A percentile compares a stretch with the other conserved stretches of the same genome.
Conservation (phyloP, 2,329 filamentous ascomycete genomes). For the Allantophomopsis cytisporea region DNA sequence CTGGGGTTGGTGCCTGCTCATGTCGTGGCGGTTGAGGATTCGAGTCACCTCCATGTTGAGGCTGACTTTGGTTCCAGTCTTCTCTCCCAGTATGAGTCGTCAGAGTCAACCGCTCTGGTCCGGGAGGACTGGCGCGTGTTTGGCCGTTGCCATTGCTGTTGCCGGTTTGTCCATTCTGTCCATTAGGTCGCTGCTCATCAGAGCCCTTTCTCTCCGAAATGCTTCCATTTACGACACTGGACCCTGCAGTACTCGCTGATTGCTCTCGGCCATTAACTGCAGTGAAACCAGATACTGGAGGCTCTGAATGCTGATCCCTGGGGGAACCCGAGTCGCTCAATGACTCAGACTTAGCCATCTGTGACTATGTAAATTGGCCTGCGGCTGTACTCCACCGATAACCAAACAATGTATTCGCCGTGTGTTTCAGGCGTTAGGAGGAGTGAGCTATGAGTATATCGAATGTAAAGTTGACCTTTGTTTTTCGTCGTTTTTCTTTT, state of each 20-base stretch:
- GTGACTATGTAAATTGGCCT: constrained; percentile 1
- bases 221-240: constrained; percentile 8
- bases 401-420: constrained; percentile 4
- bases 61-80: constrained; percentile 14
- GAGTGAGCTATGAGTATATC: background rate
- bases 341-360: constrained; percentile 2
- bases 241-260: constrained; percentile 1
- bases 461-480: background rate
- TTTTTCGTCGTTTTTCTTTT: background rate
- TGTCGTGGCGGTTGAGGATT: constrained; percentile 6
- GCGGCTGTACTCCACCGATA: background rate
- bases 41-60: constrained; percentile 4
- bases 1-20: constrained; percentile 7
- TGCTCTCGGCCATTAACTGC: constrained; percentile 19
- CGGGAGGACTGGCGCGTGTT: constrained; percentile 14
- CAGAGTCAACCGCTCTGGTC: constrained; percentile 19
- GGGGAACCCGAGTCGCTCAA: constrained; percentile 1
- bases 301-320: constrained; percentile 7
- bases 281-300: constrained; percentile 19
- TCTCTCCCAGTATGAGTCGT: constrained; percentile 13
- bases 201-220: constrained; percentile 12
- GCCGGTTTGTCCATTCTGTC: background rate
- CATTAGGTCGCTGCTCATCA: constrained; percentile 16
- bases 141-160: constrained; percentile 4
- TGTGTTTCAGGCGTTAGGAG: background rate